Conservation (phyloP, 345 rosid species). For the Ricinus communis region DNA sequence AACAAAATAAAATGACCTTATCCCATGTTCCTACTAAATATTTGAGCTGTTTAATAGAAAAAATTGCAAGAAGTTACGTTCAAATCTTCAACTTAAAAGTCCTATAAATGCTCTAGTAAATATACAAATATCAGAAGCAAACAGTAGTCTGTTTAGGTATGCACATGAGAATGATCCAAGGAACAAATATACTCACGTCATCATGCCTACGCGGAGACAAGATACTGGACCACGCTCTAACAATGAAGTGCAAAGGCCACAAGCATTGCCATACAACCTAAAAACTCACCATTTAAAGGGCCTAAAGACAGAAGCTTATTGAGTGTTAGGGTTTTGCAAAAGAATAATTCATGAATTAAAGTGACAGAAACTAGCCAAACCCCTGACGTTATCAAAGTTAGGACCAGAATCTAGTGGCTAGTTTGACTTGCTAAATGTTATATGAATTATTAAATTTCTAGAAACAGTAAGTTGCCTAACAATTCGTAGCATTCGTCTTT, state of each 20-base stretch:
- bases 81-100: not conserved
- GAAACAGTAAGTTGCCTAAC: not conserved
- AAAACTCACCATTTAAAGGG: not conserved
- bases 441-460: not conserved
- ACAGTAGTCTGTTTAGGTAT: not conserved
- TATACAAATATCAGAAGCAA: not conserved
- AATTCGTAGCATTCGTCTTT: not conserved
- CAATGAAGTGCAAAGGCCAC: not conserved
- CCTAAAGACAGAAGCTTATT: not conserved
- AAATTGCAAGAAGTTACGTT: not conserved
- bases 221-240: not conserved
- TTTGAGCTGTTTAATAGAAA: not conserved
- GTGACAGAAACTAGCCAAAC: not conserved
- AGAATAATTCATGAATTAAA: not conserved
- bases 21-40: not conserved
- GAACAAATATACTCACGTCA: not conserved
- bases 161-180: constrained; percentile 3
- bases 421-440: not conserved
- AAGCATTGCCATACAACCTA: not conserved
- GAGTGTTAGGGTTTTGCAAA: not conserved
- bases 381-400: not conserved
- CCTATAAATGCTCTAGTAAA: constrained; percentile 10
- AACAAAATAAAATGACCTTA: constrained; percentile 3
- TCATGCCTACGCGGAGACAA: constrained; percentile 2
- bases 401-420: not conserved